Conservation (phyloP, 2,329 filamentous ascomycete species). For the Fusarium sp. region DNA sequence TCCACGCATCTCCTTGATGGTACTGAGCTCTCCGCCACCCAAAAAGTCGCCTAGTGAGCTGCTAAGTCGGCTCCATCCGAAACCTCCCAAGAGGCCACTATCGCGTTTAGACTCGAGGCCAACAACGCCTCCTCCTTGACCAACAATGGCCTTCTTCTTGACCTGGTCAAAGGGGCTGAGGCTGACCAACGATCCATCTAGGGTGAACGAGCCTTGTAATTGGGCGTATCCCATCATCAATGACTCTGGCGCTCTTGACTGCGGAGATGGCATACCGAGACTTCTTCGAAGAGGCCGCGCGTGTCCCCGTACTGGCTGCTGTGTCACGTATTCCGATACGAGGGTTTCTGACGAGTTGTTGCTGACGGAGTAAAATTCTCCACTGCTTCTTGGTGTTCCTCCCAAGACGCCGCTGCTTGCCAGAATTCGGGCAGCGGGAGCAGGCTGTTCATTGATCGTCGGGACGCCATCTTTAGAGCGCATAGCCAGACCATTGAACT, state of each 20-base stretch:
- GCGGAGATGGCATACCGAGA: conserved; percentile 58
- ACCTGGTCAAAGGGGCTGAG: conserved; percentile 93
- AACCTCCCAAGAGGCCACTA: conserved; percentile 82
- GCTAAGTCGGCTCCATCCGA: conserved; percentile 90
- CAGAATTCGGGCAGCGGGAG: conserved; percentile 75
- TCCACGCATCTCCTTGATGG: conserved; percentile 94
- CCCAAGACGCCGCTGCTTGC: conserved; percentile 79
- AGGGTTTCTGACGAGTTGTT: conserved; percentile 96
- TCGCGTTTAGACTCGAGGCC: conserved; percentile 82
- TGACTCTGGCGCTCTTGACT: conserved; percentile 73
- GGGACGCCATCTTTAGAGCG: conserved; percentile 60
- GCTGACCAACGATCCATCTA: conserved; percentile 93
- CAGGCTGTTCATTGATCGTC: conserved; percentile 67
- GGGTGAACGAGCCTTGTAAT: conserved; percentile 88
- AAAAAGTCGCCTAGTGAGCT: conserved; percentile 89
- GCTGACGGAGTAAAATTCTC: conserved; percentile 94
- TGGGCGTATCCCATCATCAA: conserved; percentile 99
- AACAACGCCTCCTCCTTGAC: conserved; percentile 87
- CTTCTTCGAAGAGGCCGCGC: conserved; percentile 59
- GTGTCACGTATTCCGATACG: conserved; percentile 85
- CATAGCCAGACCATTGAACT: conserved; percentile 51
- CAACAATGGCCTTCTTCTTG: conserved; percentile 91
- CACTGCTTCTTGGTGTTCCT: conserved; percentile 88
- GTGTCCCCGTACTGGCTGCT: conserved; percentile 55
- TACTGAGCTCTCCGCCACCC: conserved; percentile 88